A percentile compares a stretch with the other conserved stretches of the same genome.
These are phyloP conservation scores for Meyerozyma sp. DNA, from an alignment of 1,139 yeast species.

Conservation along the genomic window DNA sequence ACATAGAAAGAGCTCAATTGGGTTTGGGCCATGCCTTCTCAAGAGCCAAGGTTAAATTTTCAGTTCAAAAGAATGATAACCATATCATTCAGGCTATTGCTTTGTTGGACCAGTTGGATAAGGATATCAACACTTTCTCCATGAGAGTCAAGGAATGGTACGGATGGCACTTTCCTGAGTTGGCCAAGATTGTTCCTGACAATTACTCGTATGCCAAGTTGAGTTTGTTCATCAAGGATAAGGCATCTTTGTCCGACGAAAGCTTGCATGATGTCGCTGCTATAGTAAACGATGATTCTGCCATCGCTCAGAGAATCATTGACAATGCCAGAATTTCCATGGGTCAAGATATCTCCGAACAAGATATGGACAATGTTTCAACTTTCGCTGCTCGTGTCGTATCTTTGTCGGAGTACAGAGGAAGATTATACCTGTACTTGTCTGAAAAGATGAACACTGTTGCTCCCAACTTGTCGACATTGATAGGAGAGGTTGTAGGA, in stretches of 20 bases:
- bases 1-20: constrained; percentile 94
- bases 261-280: constrained; percentile 87
- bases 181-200: constrained; percentile 92
- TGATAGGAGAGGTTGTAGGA: constrained; percentile 97
- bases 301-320: constrained; percentile 85
- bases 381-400: constrained; percentile 94
- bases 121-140: constrained; percentile 94
- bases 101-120: constrained; percentile 90
- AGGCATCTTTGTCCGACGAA: constrained; percentile 76
- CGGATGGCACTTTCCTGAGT: constrained; percentile 99
- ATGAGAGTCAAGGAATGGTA: constrained; percentile 99
- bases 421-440: constrained; percentile 79
- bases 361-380: constrained; percentile 85
- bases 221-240: constrained; percentile 80
- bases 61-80: constrained; percentile 97
- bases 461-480: constrained; percentile 95
- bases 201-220: constrained; percentile 84
- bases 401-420: constrained; percentile 88
- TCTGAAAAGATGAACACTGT: constrained; percentile 95
- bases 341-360: constrained; percentile 97
- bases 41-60: constrained; percentile 97
- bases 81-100: constrained; percentile 99
- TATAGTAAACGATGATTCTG: constrained; percentile 87
- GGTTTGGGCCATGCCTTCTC: constrained; percentile 99
- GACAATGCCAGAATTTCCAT: constrained; percentile 89